A percentile compares a stretch with the other conserved stretches of the same genome.
These are phyloP conservation scores for Rhodotorula sp. DNA, from an alignment of 1,284 basidiomycete species.

Conservation along the genomic window DNA sequence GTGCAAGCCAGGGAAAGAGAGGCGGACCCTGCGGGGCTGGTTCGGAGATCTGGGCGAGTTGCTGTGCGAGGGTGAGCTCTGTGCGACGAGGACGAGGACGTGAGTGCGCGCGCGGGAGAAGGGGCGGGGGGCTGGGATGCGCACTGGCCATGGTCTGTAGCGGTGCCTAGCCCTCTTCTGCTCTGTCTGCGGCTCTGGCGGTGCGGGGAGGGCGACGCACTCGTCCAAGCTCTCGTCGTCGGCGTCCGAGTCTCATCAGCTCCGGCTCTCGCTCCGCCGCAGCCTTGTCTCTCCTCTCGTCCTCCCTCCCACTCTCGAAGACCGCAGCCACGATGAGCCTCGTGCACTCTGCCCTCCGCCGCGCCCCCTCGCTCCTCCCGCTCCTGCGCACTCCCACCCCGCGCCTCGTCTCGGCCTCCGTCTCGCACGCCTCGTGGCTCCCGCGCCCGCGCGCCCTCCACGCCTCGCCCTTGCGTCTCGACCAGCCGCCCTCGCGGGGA, in stretches of 20 bases:
- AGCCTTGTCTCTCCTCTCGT: too few relatives aligned
- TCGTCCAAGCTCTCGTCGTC: too few relatives aligned
- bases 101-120: too few relatives aligned
- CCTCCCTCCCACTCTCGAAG: too few relatives aligned
- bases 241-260: too few relatives aligned
- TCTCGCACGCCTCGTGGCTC: background rate
- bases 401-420: background rate
- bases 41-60: constrained; percentile 74
- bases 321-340: background rate
- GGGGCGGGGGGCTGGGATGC: background rate
- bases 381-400: background rate
- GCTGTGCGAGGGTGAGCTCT: constrained; percentile 66
- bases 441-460: background rate
- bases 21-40: constrained; percentile 64
- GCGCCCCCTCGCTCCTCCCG: background rate
- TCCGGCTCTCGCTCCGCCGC: too few relatives aligned
- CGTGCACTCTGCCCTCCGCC: background rate
- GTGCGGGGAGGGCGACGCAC: too few relatives aligned
- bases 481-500: background rate
- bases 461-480: background rate
- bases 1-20: background rate
- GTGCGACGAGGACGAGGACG: background rate
- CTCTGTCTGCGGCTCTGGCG: too few relatives aligned
- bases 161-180: too few relatives aligned
- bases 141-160: constrained; percentile 9